phyloP scores from a whole-genome alignment of 768 basidiomycete genomes.

The Boletus fagicola region DNA sequence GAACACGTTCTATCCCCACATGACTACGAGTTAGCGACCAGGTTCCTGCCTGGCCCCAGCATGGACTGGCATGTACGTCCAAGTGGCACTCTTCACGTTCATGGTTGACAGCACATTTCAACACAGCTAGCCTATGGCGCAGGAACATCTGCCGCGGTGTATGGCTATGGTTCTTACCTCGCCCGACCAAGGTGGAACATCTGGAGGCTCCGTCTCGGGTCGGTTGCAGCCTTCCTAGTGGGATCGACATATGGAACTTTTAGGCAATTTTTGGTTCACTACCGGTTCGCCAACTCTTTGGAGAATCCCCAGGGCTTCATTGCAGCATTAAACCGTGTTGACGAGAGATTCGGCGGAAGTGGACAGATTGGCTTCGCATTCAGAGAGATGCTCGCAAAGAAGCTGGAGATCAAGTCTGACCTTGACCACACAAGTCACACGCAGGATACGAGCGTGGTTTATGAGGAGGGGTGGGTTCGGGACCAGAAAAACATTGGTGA shows the following conservation, averaged over 20 bases:
- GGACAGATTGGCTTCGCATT: slow-evolving; percentile 29
- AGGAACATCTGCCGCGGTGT: slow-evolving; percentile 24
- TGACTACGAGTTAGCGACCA: slow-evolving; percentile 56
- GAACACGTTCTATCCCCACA: slow-evolving; percentile 31
- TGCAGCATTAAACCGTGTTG: slow-evolving; percentile 30
- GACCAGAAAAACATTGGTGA: slow-evolving; percentile 14
- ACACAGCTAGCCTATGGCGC: slow-evolving; percentile 22
- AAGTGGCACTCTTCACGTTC: not conserved
- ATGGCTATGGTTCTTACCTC: slow-evolving; percentile 26
- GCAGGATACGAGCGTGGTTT: slow-evolving; percentile 4
- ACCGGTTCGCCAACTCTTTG: slow-evolving; percentile 30
- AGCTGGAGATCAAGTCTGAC: slow-evolving; percentile 9
- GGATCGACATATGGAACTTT: slow-evolving; percentile 37
- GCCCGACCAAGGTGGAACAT: slow-evolving; percentile 30
- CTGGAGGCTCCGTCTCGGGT: slow-evolving; percentile 26
- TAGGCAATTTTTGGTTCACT: slow-evolving; percentile 30
- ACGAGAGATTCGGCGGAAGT: slow-evolving; percentile 32
- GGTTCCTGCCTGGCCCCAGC: slow-evolving; percentile 52
- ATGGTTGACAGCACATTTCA: slow-evolving; percentile 2
- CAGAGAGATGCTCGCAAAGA: slow-evolving; percentile 23
- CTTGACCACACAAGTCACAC: slow-evolving; percentile 1
- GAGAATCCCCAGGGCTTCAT: slow-evolving; percentile 33
- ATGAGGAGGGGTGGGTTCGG: slow-evolving; percentile 20
- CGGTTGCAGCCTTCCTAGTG: slow-evolving; percentile 22
- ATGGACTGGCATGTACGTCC: slow-evolving; percentile 40